Evolutionary conservation across 345 rosid species (phyloP), one percentile per base, ranked within the genome.

Genomic region (Eucalyptus caleyi): DNA sequence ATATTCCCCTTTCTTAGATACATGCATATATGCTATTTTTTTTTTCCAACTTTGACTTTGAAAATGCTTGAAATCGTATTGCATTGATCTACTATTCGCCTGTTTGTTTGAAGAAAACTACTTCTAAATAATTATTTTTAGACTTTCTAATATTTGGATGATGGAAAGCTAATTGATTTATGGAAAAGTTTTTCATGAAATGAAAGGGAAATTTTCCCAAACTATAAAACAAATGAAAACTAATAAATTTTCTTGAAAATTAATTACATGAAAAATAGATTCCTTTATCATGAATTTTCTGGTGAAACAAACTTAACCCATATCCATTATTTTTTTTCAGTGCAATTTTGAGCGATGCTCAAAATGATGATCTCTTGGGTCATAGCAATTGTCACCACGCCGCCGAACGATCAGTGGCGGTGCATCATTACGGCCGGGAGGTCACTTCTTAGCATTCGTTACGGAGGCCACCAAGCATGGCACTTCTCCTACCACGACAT

Each of bases 161-260:
- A n/a, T 0, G 6, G 2, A 65, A n/a, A 65, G 4, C 11, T 65
- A 65, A n/a, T 65, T 34, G 2, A 15, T 65, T 8, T 4, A n/a
- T 0, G 3, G 2, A 65, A 65, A 7, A 0, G 1, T 6, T 62
- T n/a, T 6, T 6, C 1, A 30, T 12, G 16, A 6, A 30, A 11
- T 62, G 34, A 30, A 6, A 62, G 15, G 9, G 2, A 62, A 30
- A 30, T 62, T 62, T 62, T 13, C 34, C 8, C 7, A 62, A 62
- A 62, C 7, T 3, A 27, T 12, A 27, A 60, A 26, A 60, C 16
- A 26, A 12, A 65, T 16, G 11, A 15, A 16, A 65, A n/a, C 0
- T 15, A 18, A n/a, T 15, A 65, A 16, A 15, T 65, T 65, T 65
- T 0, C 40, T 65, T 15, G 6, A n/a, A n/a, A 16, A 15, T n/a